Base-by-base conservation (phyloP, 1,284 basidiomycete genomes). In the Omphalotus olearius region DNA sequence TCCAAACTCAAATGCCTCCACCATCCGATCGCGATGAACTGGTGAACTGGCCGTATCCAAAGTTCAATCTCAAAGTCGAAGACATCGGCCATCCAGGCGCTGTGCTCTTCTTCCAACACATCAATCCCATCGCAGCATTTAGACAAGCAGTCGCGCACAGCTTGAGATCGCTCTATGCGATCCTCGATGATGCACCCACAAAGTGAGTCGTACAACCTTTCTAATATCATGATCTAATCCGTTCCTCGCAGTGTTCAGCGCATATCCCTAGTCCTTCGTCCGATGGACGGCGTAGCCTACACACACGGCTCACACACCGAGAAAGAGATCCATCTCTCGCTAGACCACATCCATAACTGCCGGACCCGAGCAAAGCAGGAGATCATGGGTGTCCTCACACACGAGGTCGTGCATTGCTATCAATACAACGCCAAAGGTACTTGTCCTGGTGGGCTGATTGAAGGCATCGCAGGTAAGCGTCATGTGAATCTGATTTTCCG, bases 371-470 rank as follows among this genome's bases (percentile, higher is more conserved):
- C 78, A 6, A 63, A 61, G 23, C 73, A 82, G 43, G 86, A 88
- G 66, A 82, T 86, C 44, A 52, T 69, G 40, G 86, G 87, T 11
- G 83, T 88, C 1, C 70, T 89, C 4, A 63, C 72, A 43, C 82
- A 83, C 62, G 82, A 89, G 65, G 75, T 83, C 61, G 85, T 85
- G 3, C 87, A 88, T 59, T 88, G 87, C 63, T 89, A 74, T 64
- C 86, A 88, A 60, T 76, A 82, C 66, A 75, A 86, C 59, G 83
- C 73, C 2, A 64, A 68, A 43, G 79, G 71, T 20, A 77, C 75
- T 30, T 82, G 79, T 57, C 85, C 85, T 0, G 75, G 76, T 6
- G 86, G 86, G 1, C 65, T 89, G 47, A 79, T 86, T 56, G 87
- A 89, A 61, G 86, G 86, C 26, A 73, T 89, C 35, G 86, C 87